A percentile compares a stretch with the other conserved stretches of the same genome.
phyloP scores from a whole-genome alignment of 192 early-diverging fungal species.

The Coemansia sp. region DNA sequence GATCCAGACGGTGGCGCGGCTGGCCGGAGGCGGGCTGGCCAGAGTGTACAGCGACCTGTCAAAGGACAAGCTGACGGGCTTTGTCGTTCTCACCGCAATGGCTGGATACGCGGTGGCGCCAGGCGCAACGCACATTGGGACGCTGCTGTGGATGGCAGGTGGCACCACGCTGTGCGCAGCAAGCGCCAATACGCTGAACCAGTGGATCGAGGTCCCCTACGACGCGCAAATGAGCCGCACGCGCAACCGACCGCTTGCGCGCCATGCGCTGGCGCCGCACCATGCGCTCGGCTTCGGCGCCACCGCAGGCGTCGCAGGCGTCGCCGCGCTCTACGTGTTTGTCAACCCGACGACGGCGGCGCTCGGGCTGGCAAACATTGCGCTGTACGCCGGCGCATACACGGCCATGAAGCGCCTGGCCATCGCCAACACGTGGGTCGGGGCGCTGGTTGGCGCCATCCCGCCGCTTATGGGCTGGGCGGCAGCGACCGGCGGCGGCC shows the following conservation, averaged over 20 bases:
- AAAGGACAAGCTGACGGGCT: slow-evolving; percentile 84
- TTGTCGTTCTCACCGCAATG: slow-evolving; percentile 95
- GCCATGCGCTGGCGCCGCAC: slow-evolving; percentile 71
- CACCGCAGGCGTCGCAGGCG: slow-evolving; percentile 68
- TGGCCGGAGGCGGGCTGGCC: neutral
- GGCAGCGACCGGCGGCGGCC: slow-evolving; percentile 70
- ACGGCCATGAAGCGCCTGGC: slow-evolving; percentile 92
- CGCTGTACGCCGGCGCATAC: slow-evolving; percentile 89
- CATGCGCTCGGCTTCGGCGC: slow-evolving; percentile 80
- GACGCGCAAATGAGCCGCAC: slow-evolving; percentile 98
- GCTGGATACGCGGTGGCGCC: slow-evolving; percentile 93
- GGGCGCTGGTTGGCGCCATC: slow-evolving; percentile 93
- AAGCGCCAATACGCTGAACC: slow-evolving; percentile 94
- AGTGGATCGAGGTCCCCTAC: slow-evolving; percentile 94
- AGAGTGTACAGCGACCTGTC: slow-evolving; percentile 73
- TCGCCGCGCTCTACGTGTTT: slow-evolving; percentile 64
- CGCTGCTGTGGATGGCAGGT: slow-evolving; percentile 77
- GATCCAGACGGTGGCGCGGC: slow-evolving; percentile 26
- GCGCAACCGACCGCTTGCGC: slow-evolving; percentile 81
- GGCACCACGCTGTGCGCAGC: slow-evolving; percentile 88
- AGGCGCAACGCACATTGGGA: slow-evolving; percentile 59
- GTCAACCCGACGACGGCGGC: slow-evolving; percentile 88
- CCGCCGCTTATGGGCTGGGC: slow-evolving; percentile 99
- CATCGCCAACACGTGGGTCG: slow-evolving; percentile 96
- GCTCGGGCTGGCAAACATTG: slow-evolving; percentile 82